Evolutionary conservation across 1,284 basidiomycete genomes (phyloP), one percentile per base, ranked within the genome.

Genomic region (Mycosarcoma mackinlayi): DNA sequence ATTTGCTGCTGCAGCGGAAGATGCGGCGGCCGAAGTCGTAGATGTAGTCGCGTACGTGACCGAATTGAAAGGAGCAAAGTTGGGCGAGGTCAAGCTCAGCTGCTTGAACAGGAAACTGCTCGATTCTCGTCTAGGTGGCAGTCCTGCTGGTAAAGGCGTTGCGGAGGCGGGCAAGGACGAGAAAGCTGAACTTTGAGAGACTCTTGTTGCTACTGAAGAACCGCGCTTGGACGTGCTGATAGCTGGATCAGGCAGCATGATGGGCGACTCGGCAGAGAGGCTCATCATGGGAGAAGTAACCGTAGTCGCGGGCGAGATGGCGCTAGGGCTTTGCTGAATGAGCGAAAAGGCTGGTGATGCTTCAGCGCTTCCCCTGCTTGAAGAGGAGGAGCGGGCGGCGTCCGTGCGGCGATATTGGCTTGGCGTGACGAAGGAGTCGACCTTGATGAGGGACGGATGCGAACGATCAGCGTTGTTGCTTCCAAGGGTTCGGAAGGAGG

Each of bases 211-310:
- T 13, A 31, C 28, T 13, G 34, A 21, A 16, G 27, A 16, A 40
- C 27, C 42, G 10, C 53, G 66, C 35, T 55, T 59, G 14, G 47
- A 35, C 38, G 41, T 38, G 31, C 44, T 44, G 30, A 61, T 53
- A 7, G 58, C 59, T 6, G 69, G 51, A 9, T 57, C 70, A 23
- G 59, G 55, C 5, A 57, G 60, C 34, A 76, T 46, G 47, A 76
- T 74, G 24, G 74, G 74, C 27, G 70, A 73, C 38, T 74, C 71
- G 31, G 71, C 64, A 19, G 57, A 62, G 5, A 76, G 62, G 23
- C 61, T 66, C 74, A 76, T 76, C 67, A 76, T 67, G 11, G 74
- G 74, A 9, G 74, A 76, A 3, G 66, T 63, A 16, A 73, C 30
- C 7, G 66, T 65, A 6, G 70, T 73, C 3, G 58, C 54, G 3